A percentile compares a stretch with the other conserved stretches of the same genome.
Conservation (phyloP, 306 rosid species). For the Macrotyloma uniflorum region DNA sequence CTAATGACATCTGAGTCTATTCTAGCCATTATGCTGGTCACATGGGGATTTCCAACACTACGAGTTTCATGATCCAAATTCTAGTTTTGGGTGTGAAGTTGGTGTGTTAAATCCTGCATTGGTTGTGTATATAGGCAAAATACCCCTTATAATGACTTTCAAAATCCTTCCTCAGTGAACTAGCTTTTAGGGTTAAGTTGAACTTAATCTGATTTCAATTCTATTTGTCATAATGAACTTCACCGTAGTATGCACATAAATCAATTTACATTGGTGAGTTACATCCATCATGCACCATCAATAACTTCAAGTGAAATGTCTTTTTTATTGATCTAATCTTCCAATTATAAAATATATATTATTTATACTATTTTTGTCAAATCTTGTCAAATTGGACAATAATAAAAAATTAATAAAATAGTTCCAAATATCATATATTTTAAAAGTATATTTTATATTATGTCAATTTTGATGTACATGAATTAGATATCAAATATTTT, state of each 20-base stretch:
- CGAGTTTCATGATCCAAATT: background rate
- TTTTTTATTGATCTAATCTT: background rate
- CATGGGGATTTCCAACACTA: background rate
- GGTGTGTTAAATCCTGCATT: background rate
- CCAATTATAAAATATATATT: background rate
- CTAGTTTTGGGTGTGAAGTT: background rate
- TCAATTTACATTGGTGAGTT: background rate
- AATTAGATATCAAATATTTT: background rate
- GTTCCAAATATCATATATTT: background rate
- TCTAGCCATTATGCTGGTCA: background rate
- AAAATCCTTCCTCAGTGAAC: background rate
- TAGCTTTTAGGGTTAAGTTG: conserved; percentile 10
- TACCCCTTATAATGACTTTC: background rate
- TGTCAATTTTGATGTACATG: background rate
- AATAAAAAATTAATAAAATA: background rate
- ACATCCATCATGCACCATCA: background rate
- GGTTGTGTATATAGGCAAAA: background rate
- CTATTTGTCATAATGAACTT: background rate
- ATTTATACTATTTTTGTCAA: background rate
- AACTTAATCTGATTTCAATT: background rate
- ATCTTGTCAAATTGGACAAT: background rate
- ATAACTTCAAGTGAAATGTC: background rate
- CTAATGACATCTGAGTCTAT: background rate
- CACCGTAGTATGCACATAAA: background rate
- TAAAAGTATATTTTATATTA: background rate